These are phyloP conservation scores for Xanthoconium stramineum DNA, from an alignment of 768 basidiomycete genomes.

Conservation along the genomic window DNA sequence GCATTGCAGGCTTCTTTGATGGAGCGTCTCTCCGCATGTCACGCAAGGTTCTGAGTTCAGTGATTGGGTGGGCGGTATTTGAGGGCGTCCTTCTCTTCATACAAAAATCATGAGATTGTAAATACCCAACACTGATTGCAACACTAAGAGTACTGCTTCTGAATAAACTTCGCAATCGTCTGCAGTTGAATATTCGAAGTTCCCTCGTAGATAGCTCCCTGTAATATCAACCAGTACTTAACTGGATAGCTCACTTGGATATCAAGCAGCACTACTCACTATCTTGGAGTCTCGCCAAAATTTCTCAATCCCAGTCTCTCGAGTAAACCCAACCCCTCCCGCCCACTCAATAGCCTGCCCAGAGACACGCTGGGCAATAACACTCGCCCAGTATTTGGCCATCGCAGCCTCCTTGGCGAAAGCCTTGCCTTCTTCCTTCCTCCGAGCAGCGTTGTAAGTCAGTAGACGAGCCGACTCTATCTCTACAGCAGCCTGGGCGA, in stretches of 20 bases:
- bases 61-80: conserved; percentile 89
- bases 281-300: conserved; percentile 97
- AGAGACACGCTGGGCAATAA: conserved; percentile 84
- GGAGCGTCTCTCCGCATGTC: conserved; percentile 79
- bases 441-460: conserved; percentile 94
- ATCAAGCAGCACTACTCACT: conserved; percentile 43
- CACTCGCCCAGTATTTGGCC: conserved; percentile 92
- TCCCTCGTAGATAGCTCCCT: conserved; percentile 92
- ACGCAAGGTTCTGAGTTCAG: conserved; percentile 85
- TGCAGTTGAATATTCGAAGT: conserved; percentile 98
- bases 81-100: conserved; percentile 71
- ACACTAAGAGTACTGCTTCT: conserved; percentile 72
- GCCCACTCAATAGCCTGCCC: conserved; percentile 96
- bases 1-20: conserved; percentile 78
- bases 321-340: conserved; percentile 88
- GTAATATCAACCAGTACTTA: conserved; percentile 5
- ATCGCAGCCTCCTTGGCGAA: conserved; percentile 97
- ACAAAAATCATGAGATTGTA: conserved; percentile 27
- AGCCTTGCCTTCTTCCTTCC: conserved; percentile 83
- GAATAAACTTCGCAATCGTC: conserved; percentile 90
- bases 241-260: not conserved
- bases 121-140: not conserved
- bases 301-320: conserved; percentile 96
- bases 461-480: conserved; percentile 87
- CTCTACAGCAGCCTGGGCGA: conserved; percentile 85